Percentiles rank a stretch among this genome's conserved stretches.
These are phyloP conservation scores for Citrus sp. DNA, from an alignment of 345 rosid genomes.

Conservation along the genomic window DNA sequence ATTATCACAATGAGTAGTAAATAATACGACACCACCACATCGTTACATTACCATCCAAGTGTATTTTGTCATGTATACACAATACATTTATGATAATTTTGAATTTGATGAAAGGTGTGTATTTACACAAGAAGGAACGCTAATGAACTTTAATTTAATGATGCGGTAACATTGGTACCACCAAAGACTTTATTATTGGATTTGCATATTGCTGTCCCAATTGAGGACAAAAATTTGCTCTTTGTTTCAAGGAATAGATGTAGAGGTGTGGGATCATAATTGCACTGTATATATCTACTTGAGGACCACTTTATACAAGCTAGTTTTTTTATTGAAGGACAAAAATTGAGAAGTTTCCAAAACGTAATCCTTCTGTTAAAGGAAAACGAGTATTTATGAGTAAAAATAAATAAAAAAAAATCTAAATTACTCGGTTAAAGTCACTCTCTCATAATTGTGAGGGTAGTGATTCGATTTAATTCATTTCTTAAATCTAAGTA, in stretches of 20 bases:
- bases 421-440: rapidly evolving
- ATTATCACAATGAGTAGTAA: too few species aligned
- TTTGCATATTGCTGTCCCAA: background rate
- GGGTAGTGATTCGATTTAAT: too few species aligned
- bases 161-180: background rate
- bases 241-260: background rate
- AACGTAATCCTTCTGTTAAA: background rate
- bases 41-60: background rate
- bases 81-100: background rate
- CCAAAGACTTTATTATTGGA: background rate
- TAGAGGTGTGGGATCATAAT: background rate
- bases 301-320: background rate
- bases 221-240: background rate
- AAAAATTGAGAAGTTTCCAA: background rate
- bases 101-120: too few species aligned
- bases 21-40: too few species aligned
- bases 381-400: background rate
- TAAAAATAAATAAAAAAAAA: background rate
- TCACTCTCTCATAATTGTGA: too few species aligned
- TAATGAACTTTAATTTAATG: too few species aligned
- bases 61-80: too few species aligned
- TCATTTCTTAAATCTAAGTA: too few species aligned
- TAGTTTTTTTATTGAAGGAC: background rate
- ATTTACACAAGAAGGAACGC: too few species aligned
- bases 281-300: background rate